Evolutionary conservation across 2,329 filamentous ascomycete species (phyloP).

Genomic region (Zymoseptoria pseudotritici): DNA sequence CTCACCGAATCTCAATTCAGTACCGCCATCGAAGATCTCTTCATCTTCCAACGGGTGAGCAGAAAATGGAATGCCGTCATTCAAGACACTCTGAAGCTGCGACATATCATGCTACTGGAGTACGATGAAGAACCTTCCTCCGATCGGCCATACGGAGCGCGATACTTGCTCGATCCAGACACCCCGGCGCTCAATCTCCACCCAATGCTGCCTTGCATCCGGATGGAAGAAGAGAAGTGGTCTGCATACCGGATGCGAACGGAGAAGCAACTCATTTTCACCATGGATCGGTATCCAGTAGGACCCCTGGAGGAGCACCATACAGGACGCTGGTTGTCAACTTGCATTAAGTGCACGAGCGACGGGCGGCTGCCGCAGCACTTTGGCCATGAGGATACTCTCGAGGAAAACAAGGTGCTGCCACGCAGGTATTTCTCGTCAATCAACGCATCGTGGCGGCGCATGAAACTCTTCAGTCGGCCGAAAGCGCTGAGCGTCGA

Average conservation of each 20-base stretch:
- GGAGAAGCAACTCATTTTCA: too few species aligned
- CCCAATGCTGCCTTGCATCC: conserved; percentile 1
- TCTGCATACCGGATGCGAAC: too few species aligned
- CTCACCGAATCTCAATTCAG: neutral
- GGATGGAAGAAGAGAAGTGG: too few species aligned
- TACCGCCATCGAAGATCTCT: conserved; percentile 3
- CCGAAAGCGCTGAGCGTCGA: too few species aligned
- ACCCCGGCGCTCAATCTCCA: neutral
- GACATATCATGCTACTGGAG: conserved; percentile 1
- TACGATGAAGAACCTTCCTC: neutral
- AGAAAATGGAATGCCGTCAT: neutral
- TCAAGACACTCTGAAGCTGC: neutral
- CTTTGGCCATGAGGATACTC: neutral
- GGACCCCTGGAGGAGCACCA: neutral
- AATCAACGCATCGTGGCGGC: neutral
- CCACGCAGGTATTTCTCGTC: neutral
- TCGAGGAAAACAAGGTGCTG: neutral
- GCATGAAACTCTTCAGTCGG: conserved; percentile 1
- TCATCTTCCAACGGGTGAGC: conserved; percentile 2
- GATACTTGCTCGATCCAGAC: conserved; percentile 1
- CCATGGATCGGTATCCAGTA: neutral
- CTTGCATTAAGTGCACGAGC: neutral
- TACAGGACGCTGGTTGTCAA: neutral
- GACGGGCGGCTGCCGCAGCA: neutral
- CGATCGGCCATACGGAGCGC: neutral